Percentiles rank a stretch among this genome's conserved stretches.
Evolutionary conservation across 1,139 yeast species (phyloP).

Genomic region (Trichomonascaceae sp.): DNA sequence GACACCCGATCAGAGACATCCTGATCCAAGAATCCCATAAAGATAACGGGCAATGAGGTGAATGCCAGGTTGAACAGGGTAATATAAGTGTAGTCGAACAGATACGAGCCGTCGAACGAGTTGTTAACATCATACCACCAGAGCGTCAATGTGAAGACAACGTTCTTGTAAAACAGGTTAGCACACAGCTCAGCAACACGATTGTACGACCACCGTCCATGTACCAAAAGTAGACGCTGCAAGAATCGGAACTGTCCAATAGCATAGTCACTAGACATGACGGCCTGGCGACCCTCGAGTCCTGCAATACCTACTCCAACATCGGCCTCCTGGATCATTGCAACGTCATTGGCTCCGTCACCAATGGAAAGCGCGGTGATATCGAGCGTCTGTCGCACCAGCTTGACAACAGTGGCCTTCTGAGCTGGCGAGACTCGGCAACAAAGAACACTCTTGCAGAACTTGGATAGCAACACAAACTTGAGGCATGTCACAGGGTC

Average conservation of each 20-base stretch:
- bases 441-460: slow-evolving; percentile 85
- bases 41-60: slow-evolving; percentile 85
- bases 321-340: slow-evolving; percentile 97
- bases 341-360: slow-evolving; percentile 97
- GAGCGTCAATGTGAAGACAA: slow-evolving; percentile 71
- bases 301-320: slow-evolving; percentile 98
- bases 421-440: slow-evolving; percentile 97
- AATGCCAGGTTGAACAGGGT: slow-evolving; percentile 91
- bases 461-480: slow-evolving; percentile 77
- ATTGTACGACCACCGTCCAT: slow-evolving; percentile 94
- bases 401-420: slow-evolving; percentile 87
- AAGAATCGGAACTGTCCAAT: slow-evolving; percentile 86
- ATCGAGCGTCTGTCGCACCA: slow-evolving; percentile 68
- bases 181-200: slow-evolving; percentile 92
- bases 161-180: slow-evolving; percentile 82
- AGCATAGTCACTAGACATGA: slow-evolving; percentile 95
- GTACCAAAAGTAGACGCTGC: slow-evolving; percentile 66
- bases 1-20: slow-evolving; percentile 79
- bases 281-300: slow-evolving; percentile 97
- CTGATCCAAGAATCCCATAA: slow-evolving; percentile 84
- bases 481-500: slow-evolving; percentile 45
- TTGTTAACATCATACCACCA: slow-evolving; percentile 88
- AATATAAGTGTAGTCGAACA: slow-evolving; percentile 84
- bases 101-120: slow-evolving; percentile 81
- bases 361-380: slow-evolving; percentile 93